Conservation (phyloP, 2,329 filamentous ascomycete genomes). For the Ceratocystis ficicola region DNA sequence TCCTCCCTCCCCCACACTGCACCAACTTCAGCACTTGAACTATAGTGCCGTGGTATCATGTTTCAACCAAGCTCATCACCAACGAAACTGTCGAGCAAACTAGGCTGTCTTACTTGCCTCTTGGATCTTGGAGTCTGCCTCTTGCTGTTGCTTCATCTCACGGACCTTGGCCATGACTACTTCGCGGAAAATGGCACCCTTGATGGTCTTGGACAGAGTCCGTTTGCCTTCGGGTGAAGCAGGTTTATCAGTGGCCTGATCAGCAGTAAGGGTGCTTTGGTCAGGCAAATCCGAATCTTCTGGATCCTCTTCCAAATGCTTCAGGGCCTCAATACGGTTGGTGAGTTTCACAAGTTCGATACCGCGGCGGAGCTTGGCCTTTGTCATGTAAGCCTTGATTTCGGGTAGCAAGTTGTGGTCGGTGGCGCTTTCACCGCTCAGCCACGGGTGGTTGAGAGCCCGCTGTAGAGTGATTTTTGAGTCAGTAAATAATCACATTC, state of each 20-base stretch:
- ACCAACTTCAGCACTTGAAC: constrained; percentile 17
- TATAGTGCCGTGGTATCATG: constrained; percentile 20
- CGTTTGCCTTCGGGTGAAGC: constrained; percentile 32
- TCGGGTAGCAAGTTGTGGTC: constrained; percentile 94
- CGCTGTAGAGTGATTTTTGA: constrained; percentile 36
- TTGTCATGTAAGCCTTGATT: constrained; percentile 85
- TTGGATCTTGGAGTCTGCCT: constrained; percentile 49
- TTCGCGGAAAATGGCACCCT: constrained; percentile 76
- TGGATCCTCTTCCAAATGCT: constrained; percentile 75
- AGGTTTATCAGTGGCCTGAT: constrained; percentile 25
- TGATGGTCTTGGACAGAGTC: constrained; percentile 39
- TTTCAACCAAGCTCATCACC: constrained; percentile 3
- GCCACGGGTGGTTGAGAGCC: constrained; percentile 73
- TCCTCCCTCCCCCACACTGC: background rate
- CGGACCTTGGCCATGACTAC: constrained; percentile 87
- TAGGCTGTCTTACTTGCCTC: constrained; percentile 32
- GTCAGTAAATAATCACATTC: constrained; percentile 13
- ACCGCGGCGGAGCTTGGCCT: constrained; percentile 78
- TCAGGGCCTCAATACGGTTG: constrained; percentile 89
- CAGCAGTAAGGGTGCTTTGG: constrained; percentile 44
- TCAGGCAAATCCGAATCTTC: constrained; percentile 60
- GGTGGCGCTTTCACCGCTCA: constrained; percentile 79
- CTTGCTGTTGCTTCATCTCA: constrained; percentile 80
- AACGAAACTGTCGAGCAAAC: background rate
- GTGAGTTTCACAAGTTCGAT: constrained; percentile 94